These are phyloP conservation scores for Fomitopsis pinicola DNA, from an alignment of 1,284 basidiomycete species.

Conservation along the genomic window DNA sequence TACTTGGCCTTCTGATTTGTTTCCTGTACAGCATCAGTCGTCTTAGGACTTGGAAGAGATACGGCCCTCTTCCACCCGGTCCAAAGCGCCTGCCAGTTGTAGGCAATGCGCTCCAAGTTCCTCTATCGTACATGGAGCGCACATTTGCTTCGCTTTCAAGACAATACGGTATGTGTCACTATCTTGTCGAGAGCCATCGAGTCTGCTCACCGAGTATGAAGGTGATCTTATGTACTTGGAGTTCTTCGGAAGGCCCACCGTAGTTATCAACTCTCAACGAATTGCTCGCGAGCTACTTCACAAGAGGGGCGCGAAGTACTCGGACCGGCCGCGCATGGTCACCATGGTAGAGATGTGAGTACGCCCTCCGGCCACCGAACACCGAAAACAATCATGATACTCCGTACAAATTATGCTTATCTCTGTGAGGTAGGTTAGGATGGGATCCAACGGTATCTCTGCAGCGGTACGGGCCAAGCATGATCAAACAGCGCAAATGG, in stretches of 20 bases:
- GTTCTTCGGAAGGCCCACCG: not conserved
- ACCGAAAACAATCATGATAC: too few species aligned
- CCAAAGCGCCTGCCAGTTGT: not conserved
- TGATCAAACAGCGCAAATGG: conserved; percentile 19
- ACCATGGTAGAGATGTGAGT: not conserved
- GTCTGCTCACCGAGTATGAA: not conserved
- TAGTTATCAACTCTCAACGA: not conserved
- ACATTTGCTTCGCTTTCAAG: not conserved
- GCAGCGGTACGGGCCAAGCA: conserved; percentile 8
- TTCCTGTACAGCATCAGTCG: not conserved
- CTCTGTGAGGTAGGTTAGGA: not conserved
- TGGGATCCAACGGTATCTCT: not conserved
- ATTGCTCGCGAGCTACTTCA: not conserved
- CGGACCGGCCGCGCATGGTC: conserved; percentile 8
- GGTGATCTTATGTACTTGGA: conserved; percentile 3
- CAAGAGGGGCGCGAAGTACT: conserved; percentile 4
- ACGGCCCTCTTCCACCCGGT: not conserved
- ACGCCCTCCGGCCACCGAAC: not conserved
- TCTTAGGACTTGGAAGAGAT: not conserved
- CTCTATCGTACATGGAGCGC: not conserved
- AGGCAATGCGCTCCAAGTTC: not conserved
- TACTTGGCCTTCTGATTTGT: not conserved
- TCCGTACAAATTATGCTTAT: too few species aligned
- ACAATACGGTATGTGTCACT: not conserved
- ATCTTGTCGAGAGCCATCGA: not conserved